Conservation (phyloP, 2,329 filamentous ascomycete genomes). For the Ceratocystis albifundus region DNA sequence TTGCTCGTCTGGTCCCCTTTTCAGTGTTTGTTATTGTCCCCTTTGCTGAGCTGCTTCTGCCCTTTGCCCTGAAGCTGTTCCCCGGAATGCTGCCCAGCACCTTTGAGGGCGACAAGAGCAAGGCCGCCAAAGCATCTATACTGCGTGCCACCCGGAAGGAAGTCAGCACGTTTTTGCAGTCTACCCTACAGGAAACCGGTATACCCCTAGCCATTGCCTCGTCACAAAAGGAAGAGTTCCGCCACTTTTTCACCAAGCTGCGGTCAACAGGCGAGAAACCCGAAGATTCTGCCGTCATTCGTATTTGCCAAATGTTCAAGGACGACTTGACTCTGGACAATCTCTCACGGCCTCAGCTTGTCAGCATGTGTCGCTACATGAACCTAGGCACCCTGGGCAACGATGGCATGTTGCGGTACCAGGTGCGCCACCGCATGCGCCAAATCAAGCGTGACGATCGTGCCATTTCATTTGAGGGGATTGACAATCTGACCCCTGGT, state of each 20-base stretch:
- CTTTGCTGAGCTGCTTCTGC: slow-evolving; percentile 85
- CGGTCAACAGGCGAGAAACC: slow-evolving; percentile 82
- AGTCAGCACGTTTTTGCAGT: slow-evolving; percentile 78
- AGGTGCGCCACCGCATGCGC: slow-evolving; percentile 92
- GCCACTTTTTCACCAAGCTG: slow-evolving; percentile 94
- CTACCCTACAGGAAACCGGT: slow-evolving; percentile 86
- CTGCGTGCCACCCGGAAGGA: slow-evolving; percentile 83
- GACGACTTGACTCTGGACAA: slow-evolving; percentile 97
- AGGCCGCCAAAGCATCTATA: slow-evolving; percentile 73
- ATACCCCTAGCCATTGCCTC: slow-evolving; percentile 74
- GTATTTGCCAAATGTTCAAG: slow-evolving; percentile 98
- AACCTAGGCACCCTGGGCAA: slow-evolving; percentile 95
- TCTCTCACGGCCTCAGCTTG: slow-evolving; percentile 83
- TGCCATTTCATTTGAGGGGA: slow-evolving; percentile 85
- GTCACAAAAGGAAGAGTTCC: slow-evolving; percentile 84
- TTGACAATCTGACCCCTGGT: slow-evolving; percentile 82
- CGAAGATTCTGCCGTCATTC: slow-evolving; percentile 83
- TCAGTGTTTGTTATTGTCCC: slow-evolving; percentile 95
- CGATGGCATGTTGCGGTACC: slow-evolving; percentile 94
- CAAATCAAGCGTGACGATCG: slow-evolving; percentile 98
- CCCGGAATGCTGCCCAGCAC: slow-evolving; percentile 96
- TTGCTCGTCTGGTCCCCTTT: slow-evolving; percentile 86
- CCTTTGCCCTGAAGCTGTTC: slow-evolving; percentile 85
- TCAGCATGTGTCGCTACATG: slow-evolving; percentile 97
- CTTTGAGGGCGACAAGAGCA: slow-evolving; percentile 83